Percentiles rank a stretch among this genome's conserved stretches.
These are phyloP conservation scores for Myxozyma neglecta DNA, from an alignment of 805 yeast species.

Conservation along the genomic window DNA sequence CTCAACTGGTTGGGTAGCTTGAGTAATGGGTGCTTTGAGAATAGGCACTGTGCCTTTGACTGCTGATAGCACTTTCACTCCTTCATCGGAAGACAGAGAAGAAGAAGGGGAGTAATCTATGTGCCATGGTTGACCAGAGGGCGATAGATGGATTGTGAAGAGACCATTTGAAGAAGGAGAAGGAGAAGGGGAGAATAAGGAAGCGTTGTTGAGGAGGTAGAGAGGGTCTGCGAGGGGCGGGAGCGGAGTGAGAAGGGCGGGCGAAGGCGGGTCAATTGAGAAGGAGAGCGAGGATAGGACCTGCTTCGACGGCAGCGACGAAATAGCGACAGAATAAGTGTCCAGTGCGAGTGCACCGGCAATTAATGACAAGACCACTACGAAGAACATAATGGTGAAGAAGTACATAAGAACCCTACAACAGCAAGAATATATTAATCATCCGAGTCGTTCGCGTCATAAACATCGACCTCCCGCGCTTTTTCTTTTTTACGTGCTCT, in stretches of 20 bases:
- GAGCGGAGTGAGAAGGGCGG: too few relatives aligned
- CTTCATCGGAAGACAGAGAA: background rate
- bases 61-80: background rate
- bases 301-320: too few relatives aligned
- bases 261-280: too few relatives aligned
- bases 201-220: constrained; percentile 8
- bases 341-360: too few relatives aligned
- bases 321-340: too few relatives aligned
- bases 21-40: constrained; percentile 20
- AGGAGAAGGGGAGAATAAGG: background rate
- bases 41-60: constrained; percentile 15
- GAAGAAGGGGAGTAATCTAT: constrained; percentile 14
- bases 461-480: constrained; percentile 29
- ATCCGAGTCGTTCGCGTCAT: constrained; percentile 25
- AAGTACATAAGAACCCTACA: background rate
- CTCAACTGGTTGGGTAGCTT: background rate
- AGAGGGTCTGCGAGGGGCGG: background rate
- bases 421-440: background rate
- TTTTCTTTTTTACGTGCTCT: constrained; percentile 33
- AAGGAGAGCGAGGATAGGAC: too few relatives aligned
- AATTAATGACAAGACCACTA: too few relatives aligned
- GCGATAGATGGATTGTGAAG: constrained; percentile 9
- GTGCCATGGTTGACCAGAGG: constrained; percentile 20
- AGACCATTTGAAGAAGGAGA: background rate
- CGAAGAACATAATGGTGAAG: background rate